Evolutionary conservation across 2,329 filamentous ascomycete genomes (phyloP), one percentile per base, ranked within the genome.

Genomic region (Claviceps monticola): DNA sequence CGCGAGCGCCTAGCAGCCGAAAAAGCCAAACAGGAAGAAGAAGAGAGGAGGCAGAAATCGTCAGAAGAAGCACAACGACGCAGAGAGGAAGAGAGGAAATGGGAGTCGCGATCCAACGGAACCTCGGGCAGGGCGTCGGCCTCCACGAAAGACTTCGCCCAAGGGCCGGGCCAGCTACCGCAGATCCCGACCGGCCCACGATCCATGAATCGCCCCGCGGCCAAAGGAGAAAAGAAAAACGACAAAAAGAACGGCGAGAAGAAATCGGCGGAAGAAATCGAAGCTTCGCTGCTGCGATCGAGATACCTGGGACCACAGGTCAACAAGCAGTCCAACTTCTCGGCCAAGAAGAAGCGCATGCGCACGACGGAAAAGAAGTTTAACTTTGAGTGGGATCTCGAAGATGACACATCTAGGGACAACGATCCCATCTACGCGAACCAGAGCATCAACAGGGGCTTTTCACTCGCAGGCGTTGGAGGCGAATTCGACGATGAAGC

Each of bases 371-470:
- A 95, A 63, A 88, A 90, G 69, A 97, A 98, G 66, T 98, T 98
- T 73, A 98, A 96, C 62, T 98, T 98, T 61, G 93, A 95, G 61
- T 98, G 93, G 93, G 94, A 95, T 59, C 79, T 82, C 1, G 87
- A 94, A 55, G 93, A 98, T 64, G 93, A 98, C 66, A 98, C 93
- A 0, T 66, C 64, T 5, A 60, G 65, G 51, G 60, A 64, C 36
- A 85, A 89, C 63, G 90, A 95, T 60, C 86, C 87, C 1, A 75
- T 93, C 41, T 94, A 95, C 65, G 57, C 62, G 19, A 59, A 59
- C 39, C 64, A 66, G 51, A 59, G 52, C 26, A 53, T 58, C 50
- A 61, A 65, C 59, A 57, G 62, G 23, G 65, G 62, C 19, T 62
- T 58, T 46, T 66, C 67, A 5, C 68, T 76, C 21, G 74, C 75